A percentile compares a stretch with the other conserved stretches of the same genome.
phyloP scores from a whole-genome alignment of 768 basidiomycete genomes.

The Trametes sanguinea region DNA sequence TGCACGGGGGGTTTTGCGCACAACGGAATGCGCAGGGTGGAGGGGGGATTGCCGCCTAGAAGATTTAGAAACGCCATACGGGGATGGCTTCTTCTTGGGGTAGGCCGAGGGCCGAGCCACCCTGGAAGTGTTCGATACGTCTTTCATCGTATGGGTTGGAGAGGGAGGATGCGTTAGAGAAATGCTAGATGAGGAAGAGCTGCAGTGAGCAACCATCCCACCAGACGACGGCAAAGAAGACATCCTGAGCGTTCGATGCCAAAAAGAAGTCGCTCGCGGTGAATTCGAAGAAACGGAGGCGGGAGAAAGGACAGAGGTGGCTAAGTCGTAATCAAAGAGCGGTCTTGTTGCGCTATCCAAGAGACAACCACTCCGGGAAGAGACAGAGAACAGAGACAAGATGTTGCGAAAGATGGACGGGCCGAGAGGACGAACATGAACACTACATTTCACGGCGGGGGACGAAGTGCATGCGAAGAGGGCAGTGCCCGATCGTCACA shows the following conservation, averaged over 20 bases:
- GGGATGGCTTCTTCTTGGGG: conserved; percentile 85
- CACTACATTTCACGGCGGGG: conserved; percentile 20
- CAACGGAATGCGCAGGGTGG: conserved; percentile 51
- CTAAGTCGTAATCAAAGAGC: neutral
- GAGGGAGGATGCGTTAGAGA: conserved; percentile 1
- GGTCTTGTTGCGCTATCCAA: conserved; percentile 1
- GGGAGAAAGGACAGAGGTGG: neutral
- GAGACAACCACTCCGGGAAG: neutral
- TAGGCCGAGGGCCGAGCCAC: conserved; percentile 68
- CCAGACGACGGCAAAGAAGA: conserved; percentile 6
- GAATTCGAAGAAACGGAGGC: neutral
- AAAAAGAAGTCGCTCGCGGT: conserved; percentile 3
- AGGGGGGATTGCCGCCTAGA: conserved; percentile 47
- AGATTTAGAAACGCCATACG: conserved; percentile 71
- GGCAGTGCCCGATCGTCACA: conserved; percentile 26
- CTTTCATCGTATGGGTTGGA: conserved; percentile 66
- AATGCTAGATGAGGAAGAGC: conserved; percentile 19
- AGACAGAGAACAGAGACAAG: conserved; percentile 2
- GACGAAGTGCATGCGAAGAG: conserved; percentile 14
- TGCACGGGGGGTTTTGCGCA: conserved; percentile 67
- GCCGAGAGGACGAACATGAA: conserved; percentile 11
- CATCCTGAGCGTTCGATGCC: conserved; percentile 5
- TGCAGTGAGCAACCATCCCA: conserved; percentile 13
- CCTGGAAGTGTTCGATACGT: conserved; percentile 63
- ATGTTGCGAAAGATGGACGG: neutral